Evolutionary conservation across 1,139 yeast genomes (phyloP).

Genomic region (Sugiyamaella xylanicola): DNA sequence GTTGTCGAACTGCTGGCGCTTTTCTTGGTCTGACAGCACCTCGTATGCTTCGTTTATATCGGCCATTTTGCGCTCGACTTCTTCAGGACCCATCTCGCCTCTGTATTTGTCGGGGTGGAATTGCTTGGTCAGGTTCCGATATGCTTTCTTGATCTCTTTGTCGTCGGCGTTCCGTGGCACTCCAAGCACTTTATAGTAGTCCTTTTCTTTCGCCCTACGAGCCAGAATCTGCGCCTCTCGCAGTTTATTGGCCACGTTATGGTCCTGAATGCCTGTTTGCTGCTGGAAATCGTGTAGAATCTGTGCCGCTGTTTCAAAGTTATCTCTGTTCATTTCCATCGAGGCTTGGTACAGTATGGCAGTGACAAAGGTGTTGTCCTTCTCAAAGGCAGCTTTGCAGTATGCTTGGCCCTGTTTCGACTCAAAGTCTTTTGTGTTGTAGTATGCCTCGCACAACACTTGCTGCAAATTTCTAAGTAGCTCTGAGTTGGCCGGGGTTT

Average conservation of each 20-base stretch:
- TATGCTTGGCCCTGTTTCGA: conserved; percentile 41
- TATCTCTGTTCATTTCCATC: conserved; percentile 46
- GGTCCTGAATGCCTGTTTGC: conserved; percentile 49
- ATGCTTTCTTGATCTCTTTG: conserved; percentile 76
- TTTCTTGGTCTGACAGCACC: conserved; percentile 67
- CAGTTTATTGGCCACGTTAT: conserved; percentile 52
- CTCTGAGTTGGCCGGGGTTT: conserved; percentile 14
- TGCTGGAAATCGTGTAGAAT: conserved; percentile 47
- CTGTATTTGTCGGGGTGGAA: conserved; percentile 91
- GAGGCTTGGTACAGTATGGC: conserved; percentile 52
- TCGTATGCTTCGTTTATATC: conserved; percentile 94
- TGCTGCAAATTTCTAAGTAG: conserved; percentile 45
- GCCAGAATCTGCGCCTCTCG: conserved; percentile 56
- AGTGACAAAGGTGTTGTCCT: conserved; percentile 49
- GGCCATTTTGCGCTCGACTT: conserved; percentile 83
- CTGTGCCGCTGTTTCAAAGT: conserved; percentile 49
- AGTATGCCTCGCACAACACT: conserved; percentile 52
- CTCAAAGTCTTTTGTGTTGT: conserved; percentile 42
- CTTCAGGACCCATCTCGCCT: conserved; percentile 65
- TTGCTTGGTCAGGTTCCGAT: conserved; percentile 73
- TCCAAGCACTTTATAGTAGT: conserved; percentile 80
- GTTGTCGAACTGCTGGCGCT: conserved; percentile 64
- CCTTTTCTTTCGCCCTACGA: conserved; percentile 59
- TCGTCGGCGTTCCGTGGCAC: conserved; percentile 68
- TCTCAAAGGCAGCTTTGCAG: conserved; percentile 45